A percentile compares a stretch with the other conserved stretches of the same genome.
Conservation (phyloP, 2,329 filamentous ascomycete species). For the Colletotrichum truncatum region DNA sequence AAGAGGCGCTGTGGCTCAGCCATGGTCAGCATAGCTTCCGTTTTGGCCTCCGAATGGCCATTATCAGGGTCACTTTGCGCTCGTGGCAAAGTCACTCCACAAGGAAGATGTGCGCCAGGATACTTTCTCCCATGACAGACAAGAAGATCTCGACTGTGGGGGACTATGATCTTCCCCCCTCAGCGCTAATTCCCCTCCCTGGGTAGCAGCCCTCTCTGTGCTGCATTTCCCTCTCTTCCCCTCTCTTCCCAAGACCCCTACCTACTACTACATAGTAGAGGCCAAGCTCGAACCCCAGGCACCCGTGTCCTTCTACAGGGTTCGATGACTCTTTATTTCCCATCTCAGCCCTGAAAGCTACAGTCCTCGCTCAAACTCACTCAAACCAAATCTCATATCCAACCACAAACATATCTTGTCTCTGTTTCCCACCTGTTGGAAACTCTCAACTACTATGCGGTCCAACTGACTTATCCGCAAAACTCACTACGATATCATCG, state of each 20-base stretch:
- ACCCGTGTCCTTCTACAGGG: slow-evolving; percentile 20
- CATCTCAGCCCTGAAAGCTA: neutral
- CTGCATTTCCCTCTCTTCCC: slow-evolving; percentile 3
- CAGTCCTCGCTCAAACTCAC: neutral
- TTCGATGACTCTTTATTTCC: slow-evolving; percentile 25
- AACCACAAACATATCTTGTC: neutral
- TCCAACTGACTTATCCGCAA: slow-evolving; percentile 12
- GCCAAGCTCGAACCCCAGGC: slow-evolving; percentile 12
- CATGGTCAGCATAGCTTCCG: neutral
- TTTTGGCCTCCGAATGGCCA: neutral
- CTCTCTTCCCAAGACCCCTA: neutral
- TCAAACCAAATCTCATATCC: neutral
- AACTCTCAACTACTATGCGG: neutral
- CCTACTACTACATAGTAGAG: too few species aligned
- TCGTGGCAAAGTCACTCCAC: slow-evolving; percentile 4
- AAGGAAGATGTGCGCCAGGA: neutral
- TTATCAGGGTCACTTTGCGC: neutral
- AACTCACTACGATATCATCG: neutral
- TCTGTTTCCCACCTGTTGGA: neutral
- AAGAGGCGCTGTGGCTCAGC: slow-evolving; percentile 18
- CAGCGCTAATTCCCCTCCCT: slow-evolving; percentile 8
- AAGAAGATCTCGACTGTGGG: slow-evolving; percentile 20
- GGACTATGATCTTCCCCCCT: neutral
- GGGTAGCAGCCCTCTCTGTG: slow-evolving; percentile 3
- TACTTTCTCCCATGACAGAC: neutral